phyloP scores from a whole-genome alignment of 345 rosid genomes.

The Populus davidiana region DNA sequence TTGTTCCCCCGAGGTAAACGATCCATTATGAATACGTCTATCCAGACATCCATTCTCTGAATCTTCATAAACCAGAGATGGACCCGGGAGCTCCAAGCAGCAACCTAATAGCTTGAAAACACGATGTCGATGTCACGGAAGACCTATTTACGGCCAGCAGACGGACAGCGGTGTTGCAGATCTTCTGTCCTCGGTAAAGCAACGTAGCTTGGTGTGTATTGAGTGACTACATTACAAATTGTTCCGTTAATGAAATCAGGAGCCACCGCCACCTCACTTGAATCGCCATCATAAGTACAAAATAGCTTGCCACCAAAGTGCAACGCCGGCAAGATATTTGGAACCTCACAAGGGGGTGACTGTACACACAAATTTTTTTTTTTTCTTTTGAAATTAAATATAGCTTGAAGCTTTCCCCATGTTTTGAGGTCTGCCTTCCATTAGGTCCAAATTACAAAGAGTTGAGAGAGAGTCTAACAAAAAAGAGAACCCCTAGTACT shows the following conservation, averaged over 20 bases:
- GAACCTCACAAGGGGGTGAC: not conserved
- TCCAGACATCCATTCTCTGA: not conserved
- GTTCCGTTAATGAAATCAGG: not conserved
- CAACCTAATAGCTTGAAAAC: conserved; percentile 2
- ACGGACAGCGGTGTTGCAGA: no score
- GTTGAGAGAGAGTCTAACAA: conserved; percentile 1
- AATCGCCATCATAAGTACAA: no score
- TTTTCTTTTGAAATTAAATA: conserved; percentile 3
- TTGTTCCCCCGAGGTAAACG: conserved; percentile 11
- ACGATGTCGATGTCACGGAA: not conserved
- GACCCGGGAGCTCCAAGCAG: conserved; percentile 6
- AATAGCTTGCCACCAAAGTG: not conserved
- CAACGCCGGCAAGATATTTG: not conserved
- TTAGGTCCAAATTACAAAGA: conserved; percentile 14
- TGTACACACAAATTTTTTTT: not conserved
- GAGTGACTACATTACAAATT: not conserved
- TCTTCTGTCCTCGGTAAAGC: not conserved
- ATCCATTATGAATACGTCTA: not conserved
- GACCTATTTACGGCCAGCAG: not conserved
- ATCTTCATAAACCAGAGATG: conserved; percentile 11
- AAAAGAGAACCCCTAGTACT: conserved; percentile 15
- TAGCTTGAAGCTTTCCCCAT: conserved; percentile 34
- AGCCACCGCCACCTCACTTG: no score
- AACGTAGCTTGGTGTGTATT: not conserved
- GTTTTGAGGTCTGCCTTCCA: conserved; percentile 34